phyloP scores from a whole-genome alignment of 2,329 filamentous ascomycete genomes.

The Orbilia javanica region DNA sequence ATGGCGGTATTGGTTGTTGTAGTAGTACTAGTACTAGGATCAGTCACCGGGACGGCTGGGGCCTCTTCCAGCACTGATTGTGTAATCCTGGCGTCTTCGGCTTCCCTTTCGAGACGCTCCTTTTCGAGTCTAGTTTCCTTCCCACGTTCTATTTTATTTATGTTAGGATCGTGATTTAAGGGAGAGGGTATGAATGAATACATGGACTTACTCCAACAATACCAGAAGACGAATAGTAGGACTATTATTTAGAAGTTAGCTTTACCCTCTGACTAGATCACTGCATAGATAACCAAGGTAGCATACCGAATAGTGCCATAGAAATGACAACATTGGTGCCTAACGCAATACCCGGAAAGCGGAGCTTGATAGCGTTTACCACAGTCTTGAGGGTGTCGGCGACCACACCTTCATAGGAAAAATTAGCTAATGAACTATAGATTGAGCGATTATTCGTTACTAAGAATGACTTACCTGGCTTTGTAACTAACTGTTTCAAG shows the following conservation, averaged over 20 bases:
- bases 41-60: conserved; percentile 41
- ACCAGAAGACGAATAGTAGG: conserved; percentile 94
- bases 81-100: conserved; percentile 29
- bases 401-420: conserved; percentile 28
- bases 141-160: conserved; percentile 74
- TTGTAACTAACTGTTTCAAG: conserved; percentile 82
- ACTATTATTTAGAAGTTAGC: conserved; percentile 68
- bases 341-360: conserved; percentile 86
- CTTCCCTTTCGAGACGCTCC: conserved; percentile 63
- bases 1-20: conserved; percentile 51
- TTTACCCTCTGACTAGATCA: not conserved
- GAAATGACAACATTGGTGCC: conserved; percentile 94
- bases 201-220: conserved; percentile 77
- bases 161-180: not conserved
- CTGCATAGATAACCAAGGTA: not conserved
- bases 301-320: conserved; percentile 85
- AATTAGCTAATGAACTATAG: not conserved
- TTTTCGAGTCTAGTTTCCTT: conserved; percentile 83
- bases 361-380: conserved; percentile 84
- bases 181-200: not conserved
- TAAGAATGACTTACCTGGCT: conserved; percentile 80
- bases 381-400: conserved; percentile 89
- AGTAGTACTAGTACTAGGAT: conserved; percentile 49
- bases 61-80: conserved; percentile 38
- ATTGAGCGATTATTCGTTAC: not conserved